Percentiles rank a stretch among this genome's conserved stretches.
Evolutionary conservation across 768 basidiomycete species (phyloP).

Genomic region (Kwoniella sp.): DNA sequence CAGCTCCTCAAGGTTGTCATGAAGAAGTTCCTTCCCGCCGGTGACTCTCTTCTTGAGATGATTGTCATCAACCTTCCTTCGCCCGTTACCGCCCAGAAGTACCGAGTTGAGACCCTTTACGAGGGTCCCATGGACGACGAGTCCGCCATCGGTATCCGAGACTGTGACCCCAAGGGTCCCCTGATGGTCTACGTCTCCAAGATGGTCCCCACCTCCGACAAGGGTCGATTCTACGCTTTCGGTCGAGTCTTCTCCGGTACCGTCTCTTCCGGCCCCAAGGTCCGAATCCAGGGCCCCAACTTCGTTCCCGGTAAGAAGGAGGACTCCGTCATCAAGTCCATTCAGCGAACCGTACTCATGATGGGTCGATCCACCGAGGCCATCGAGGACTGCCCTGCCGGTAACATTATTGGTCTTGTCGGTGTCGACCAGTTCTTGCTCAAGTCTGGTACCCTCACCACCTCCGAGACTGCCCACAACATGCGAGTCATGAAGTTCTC

Average conservation of each 20-base stretch:
- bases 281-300: conserved; percentile 99
- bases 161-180: conserved; percentile 94
- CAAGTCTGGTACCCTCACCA: conserved; percentile 97
- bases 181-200: conserved; percentile 98
- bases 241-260: conserved; percentile 99
- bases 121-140: conserved; percentile 99
- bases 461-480: conserved; percentile 98
- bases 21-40: conserved; percentile 99
- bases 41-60: conserved; percentile 98
- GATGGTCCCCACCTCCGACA: conserved; percentile 99
- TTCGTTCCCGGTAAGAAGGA: conserved; percentile 98
- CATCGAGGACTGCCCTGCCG: conserved; percentile 97
- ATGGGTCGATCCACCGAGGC: conserved; percentile 99
- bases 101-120: conserved; percentile 99
- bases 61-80: conserved; percentile 99
- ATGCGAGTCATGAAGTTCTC: conserved; percentile 99
- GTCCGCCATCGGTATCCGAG: conserved; percentile 95
- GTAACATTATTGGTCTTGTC: conserved; percentile 98
- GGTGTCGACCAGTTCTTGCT: conserved; percentile 99
- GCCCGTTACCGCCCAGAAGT: conserved; percentile 92
- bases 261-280: conserved; percentile 93
- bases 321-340: conserved; percentile 94
- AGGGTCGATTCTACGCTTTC: conserved; percentile 99
- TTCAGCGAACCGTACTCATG: conserved; percentile 99
- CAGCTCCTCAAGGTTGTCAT: conserved; percentile 94